Conservation (phyloP, 1,284 basidiomycete species). For the Marasmius tenuissimus region DNA sequence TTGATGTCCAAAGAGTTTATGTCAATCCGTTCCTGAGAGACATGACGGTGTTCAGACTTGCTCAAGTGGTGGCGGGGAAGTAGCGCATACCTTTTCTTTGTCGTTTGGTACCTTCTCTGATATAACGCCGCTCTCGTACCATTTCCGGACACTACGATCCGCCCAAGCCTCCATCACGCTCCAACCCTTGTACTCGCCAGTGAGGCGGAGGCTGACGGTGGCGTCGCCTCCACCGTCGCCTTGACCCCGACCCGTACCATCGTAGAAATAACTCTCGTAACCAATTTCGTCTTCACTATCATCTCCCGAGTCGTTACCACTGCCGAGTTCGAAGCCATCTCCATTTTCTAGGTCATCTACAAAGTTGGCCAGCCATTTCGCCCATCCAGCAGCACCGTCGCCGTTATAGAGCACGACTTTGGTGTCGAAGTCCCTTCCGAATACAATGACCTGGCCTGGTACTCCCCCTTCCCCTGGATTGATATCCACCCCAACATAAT, state of each 20-base stretch:
- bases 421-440: slow-evolving; percentile 96
- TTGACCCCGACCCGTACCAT: slow-evolving; percentile 70
- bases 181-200: slow-evolving; percentile 88
- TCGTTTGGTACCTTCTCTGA: slow-evolving; percentile 42
- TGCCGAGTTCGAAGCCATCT: slow-evolving; percentile 82
- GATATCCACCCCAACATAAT: slow-evolving; percentile 96
- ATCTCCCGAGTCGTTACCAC: slow-evolving; percentile 64
- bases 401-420: slow-evolving; percentile 94
- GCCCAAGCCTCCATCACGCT: slow-evolving; percentile 89
- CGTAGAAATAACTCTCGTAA: slow-evolving; percentile 85
- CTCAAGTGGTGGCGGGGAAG: slow-evolving; percentile 5
- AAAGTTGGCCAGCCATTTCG: slow-evolving; percentile 89
- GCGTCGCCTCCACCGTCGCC: slow-evolving; percentile 76
- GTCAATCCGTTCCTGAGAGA: slow-evolving; percentile 29
- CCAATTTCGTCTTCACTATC: slow-evolving; percentile 83
- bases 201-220: slow-evolving; percentile 64
- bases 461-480: slow-evolving; percentile 79
- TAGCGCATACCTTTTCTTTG: slow-evolving; percentile 50
- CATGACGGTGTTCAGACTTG: slow-evolving; percentile 12
- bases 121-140: slow-evolving; percentile 78
- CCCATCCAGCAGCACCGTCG: slow-evolving; percentile 93
- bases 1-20: slow-evolving; percentile 39
- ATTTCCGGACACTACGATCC: slow-evolving; percentile 80
- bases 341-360: slow-evolving; percentile 92
- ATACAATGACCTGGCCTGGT: slow-evolving; percentile 94